Percentiles rank a stretch among this genome's conserved stretches.
phyloP scores from a whole-genome alignment of 139 green algal genomes.

The Chlorella ohadii region DNA sequence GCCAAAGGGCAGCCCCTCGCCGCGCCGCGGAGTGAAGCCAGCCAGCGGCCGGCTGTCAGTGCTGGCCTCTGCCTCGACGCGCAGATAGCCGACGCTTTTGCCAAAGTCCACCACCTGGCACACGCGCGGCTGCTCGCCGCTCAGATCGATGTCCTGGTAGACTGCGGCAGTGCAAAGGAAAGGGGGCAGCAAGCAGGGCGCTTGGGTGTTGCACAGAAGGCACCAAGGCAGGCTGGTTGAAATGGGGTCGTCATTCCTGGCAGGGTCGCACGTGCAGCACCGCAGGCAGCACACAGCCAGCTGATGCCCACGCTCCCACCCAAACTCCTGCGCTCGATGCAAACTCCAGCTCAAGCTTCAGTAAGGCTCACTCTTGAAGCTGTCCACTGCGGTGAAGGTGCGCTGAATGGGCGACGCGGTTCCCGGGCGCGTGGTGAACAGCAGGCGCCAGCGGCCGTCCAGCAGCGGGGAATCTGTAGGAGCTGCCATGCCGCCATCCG shows the following conservation, averaged over 20 bases:
- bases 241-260: no score
- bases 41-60: slow-evolving; percentile 68
- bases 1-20: slow-evolving; percentile 79
- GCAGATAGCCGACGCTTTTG: slow-evolving; percentile 1
- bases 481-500: slow-evolving; percentile 54
- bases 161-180: slow-evolving; percentile 44
- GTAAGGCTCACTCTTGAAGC: slow-evolving; percentile 67
- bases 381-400: slow-evolving; percentile 89
- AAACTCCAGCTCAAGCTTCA: no score
- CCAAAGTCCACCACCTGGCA: slow-evolving; percentile 92
- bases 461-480: slow-evolving; percentile 60
- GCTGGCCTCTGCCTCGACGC: slow-evolving; percentile 83
- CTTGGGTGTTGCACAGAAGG: no score
- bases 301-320: no score
- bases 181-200: not conserved
- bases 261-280: no score
- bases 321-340: no score
- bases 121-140: slow-evolving; percentile 50
- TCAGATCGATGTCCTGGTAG: slow-evolving; percentile 78
- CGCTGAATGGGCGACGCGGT: slow-evolving; percentile 91
- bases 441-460: slow-evolving; percentile 82
- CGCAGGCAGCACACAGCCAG: no score
- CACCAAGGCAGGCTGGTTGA: no score
- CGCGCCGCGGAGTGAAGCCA: slow-evolving; percentile 76
- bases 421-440: slow-evolving; percentile 83